Evolutionary conservation across 2,329 filamentous ascomycete genomes (phyloP).

Genomic region (Colletotrichum sp.): DNA sequence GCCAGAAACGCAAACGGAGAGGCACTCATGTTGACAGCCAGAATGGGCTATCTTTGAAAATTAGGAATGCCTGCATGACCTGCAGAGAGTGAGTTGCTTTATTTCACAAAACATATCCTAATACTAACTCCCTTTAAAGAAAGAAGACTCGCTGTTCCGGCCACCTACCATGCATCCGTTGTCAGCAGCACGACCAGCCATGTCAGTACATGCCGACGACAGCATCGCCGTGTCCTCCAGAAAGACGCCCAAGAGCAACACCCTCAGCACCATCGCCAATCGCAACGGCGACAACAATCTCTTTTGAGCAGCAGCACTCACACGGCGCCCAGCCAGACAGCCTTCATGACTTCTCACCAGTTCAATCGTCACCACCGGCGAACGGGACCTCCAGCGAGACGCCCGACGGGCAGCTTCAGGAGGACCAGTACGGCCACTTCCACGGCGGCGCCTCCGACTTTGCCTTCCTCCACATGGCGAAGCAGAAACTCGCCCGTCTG

Average conservation of each 20-base stretch:
- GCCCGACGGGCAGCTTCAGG: background rate
- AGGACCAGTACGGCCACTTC: background rate
- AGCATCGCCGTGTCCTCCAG: background rate
- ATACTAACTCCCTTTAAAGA: rapidly evolving
- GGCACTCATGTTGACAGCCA: background rate
- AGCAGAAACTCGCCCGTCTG: background rate
- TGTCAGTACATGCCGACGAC: background rate
- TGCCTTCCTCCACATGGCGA: background rate
- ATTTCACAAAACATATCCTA: background rate
- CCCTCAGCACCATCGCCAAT: background rate
- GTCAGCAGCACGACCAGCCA: background rate
- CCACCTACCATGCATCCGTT: background rate
- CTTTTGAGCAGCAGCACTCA: background rate
- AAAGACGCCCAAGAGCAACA: background rate
- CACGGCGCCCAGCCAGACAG: background rate
- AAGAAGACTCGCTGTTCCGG: background rate
- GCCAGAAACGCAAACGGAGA: background rate
- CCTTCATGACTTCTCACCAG: background rate
- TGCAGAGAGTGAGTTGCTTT: background rate
- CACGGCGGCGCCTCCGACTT: background rate
- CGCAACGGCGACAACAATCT: background rate
- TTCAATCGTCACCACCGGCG: background rate
- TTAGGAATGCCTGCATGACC: background rate
- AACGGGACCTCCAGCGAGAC: background rate
- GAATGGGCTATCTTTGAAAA: background rate